Evolutionary conservation across 495 filamentous ascomycete species (phyloP), one percentile per base, ranked within the genome.

Genomic region (Parachaetomium inaequale): DNA sequence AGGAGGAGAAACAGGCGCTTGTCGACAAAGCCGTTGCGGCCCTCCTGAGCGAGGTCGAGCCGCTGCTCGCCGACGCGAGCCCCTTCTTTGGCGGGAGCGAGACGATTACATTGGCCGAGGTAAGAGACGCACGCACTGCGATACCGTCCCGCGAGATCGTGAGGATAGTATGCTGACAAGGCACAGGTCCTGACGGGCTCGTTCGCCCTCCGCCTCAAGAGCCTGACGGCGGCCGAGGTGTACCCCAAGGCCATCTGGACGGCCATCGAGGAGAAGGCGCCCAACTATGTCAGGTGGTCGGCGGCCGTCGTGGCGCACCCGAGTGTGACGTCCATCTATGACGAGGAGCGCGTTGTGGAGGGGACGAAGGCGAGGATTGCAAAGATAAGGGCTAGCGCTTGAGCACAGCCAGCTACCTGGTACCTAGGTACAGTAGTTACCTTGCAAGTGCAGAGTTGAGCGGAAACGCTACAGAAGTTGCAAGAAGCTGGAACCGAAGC

Each of bases 51-150:
- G 89, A 96, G 66, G 74, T 96, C 55, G 89, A 90, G 74, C 88
- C 89, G 2, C 70, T 89, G 29, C 74, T 96, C 26, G 71, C 74
- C 8, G 83, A 85, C 56, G 87, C 87, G 7, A 80, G 69, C 0
- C 92, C 91, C 0, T 96, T 88, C 77, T 96, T 94, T 75, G 87
- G 86, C n/a, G 92, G 91, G 0, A 87, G 85, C 58, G 78, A 86
- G 54, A 86, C 82, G 68, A 66, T 93, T 36, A 93, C 90, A 2
- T 74, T 91, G 31, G 92, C 85, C 15, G 92, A 95, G 84, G 91
- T 92, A 76, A 63, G 78, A 42, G 14, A 32, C 2, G 61, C 34
- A 31, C 43, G 46, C n/a, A n/a, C n/a, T n/a, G n/a, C n/a, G n/a
- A n/a, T n/a, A 23, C 14, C 6, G 29, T 12, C 17, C 8, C n/a